Base-by-base conservation (phyloP, 2,329 filamentous ascomycete species). In the Penicillium olsonii region DNA sequence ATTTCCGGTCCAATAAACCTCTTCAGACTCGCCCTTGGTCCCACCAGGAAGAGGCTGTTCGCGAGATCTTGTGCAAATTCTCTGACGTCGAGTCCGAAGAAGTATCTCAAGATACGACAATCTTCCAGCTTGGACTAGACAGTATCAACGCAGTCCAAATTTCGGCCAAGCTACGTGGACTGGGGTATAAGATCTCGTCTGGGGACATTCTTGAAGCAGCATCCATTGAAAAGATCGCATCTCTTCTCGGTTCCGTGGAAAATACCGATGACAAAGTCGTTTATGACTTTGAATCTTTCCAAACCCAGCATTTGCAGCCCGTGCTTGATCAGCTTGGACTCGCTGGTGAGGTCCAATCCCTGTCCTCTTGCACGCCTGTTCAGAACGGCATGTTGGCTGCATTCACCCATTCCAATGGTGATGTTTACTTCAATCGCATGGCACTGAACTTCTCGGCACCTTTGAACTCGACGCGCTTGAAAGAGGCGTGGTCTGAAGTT, bases 51-150 rank as follows among this genome's bases (percentile, higher is more conserved):
- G 55, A 56, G 0, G 60, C 64, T 3, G 75, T 91, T 31, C 79
- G 84, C 4, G 62, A 75, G 0, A 74, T 84, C 0, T 68, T 92
- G 15, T 77, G 82, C 0, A 71, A 71, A 6, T 76, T 94, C 19
- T 84, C 87, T 0, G 72, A 76, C 2, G 69, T 80, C 4, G 66
- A 80, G 0, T 48, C 65, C 2, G 61, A 75, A 0, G 73, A 71
- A 0, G 85, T 96, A 39, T 61, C 66, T 3, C 78, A 77, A 11
- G 65, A 79, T 9, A 90, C 84, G 0, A 90, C 88, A 0, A 90
- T 97, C 41, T 95, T 92, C 61, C 84, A 87, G 50, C 81, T 96
- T n/a, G 92, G 92, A 0, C 75, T 96, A 3, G 92, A 96, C 69
- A 96, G 92, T 65, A 94, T 97, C 62, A 92, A 87, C 52, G 88